These are phyloP conservation scores for Tetracladium marchalianum DNA, from an alignment of 495 filamentous ascomycete genomes.

Conservation along the genomic window DNA sequence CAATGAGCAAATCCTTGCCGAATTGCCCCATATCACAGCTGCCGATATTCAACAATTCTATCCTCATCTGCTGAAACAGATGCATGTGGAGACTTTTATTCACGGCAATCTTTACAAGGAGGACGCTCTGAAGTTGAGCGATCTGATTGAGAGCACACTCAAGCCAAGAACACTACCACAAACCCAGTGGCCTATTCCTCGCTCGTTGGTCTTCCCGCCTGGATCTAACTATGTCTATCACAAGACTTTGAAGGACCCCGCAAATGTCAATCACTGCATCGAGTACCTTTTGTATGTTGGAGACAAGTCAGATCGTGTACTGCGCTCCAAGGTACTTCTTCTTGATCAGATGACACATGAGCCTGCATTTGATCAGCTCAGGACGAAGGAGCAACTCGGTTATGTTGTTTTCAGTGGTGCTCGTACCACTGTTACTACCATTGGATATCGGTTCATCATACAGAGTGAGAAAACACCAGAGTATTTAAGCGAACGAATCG, in stretches of 20 bases:
- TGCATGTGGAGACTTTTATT: slow-evolving; percentile 77
- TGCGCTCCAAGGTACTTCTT: slow-evolving; percentile 69
- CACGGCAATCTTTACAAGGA: slow-evolving; percentile 96
- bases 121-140: slow-evolving; percentile 78
- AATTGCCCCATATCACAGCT: slow-evolving; percentile 61
- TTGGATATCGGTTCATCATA: slow-evolving; percentile 83
- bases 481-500: slow-evolving; percentile 81
- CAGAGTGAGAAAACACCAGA: slow-evolving; percentile 80
- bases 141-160: slow-evolving; percentile 71
- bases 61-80: slow-evolving; percentile 68
- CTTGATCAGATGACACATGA: slow-evolving; percentile 90
- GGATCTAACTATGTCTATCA: slow-evolving; percentile 78
- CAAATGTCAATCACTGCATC: slow-evolving; percentile 95
- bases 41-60: slow-evolving; percentile 70
- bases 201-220: slow-evolving; percentile 67
- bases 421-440: slow-evolving; percentile 56
- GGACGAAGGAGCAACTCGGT: slow-evolving; percentile 95
- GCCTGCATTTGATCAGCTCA: slow-evolving; percentile 84
- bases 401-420: slow-evolving; percentile 88
- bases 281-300: slow-evolving; percentile 84
- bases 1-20: slow-evolving; percentile 70
- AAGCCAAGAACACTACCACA: slow-evolving; percentile 64
- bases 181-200: slow-evolving; percentile 68
- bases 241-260: slow-evolving; percentile 71
- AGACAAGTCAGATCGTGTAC: slow-evolving; percentile 49